phyloP scores from a whole-genome alignment of 2,329 filamentous ascomycete species.

The Verticillium isaacii region DNA sequence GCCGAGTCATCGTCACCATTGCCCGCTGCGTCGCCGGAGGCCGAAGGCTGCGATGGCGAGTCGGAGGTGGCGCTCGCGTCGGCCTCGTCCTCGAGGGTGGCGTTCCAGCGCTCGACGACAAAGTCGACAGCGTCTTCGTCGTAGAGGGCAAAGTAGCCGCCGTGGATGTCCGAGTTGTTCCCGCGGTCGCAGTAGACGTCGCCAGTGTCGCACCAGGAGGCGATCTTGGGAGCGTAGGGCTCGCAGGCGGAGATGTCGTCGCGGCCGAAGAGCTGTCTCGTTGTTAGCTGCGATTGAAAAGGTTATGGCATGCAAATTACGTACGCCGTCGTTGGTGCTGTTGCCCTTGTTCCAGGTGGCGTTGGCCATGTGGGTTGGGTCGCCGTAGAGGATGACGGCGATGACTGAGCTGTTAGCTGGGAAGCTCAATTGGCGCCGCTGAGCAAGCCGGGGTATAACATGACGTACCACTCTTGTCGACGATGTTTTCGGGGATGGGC shows the following conservation, averaged over 20 bases:
- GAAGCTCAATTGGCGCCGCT: not conserved
- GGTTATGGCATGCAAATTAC: constrained; percentile 10
- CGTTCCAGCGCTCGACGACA: constrained; percentile 24
- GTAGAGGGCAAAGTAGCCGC: constrained; percentile 30
- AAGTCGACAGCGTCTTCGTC: constrained; percentile 27
- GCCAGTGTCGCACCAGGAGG: constrained; percentile 36
- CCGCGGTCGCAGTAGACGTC: constrained; percentile 35
- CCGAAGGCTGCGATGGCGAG: not conserved
- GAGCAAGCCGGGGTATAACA: constrained; percentile 1
- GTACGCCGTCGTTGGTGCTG: constrained; percentile 30
- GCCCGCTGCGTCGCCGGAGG: not conserved
- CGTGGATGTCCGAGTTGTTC: constrained; percentile 21
- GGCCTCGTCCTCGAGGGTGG: constrained; percentile 12
- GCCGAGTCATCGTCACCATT: not conserved
- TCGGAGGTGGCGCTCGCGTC: constrained; percentile 1
- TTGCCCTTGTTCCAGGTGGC: constrained; percentile 30
- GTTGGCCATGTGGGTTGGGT: constrained; percentile 32
- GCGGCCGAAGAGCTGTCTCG: constrained; percentile 28
- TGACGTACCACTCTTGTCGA: constrained; percentile 28
- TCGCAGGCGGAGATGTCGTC: constrained; percentile 28
- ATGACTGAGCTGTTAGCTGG: constrained; percentile 24
- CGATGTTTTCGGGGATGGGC: constrained; percentile 17
- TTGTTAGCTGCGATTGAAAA: not conserved
- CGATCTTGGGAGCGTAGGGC: constrained; percentile 27
- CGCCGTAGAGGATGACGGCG: constrained; percentile 34